Evolutionary conservation across 1,284 basidiomycete species (phyloP), one percentile per base, ranked within the genome.

Genomic region (Xanthoconium separans): DNA sequence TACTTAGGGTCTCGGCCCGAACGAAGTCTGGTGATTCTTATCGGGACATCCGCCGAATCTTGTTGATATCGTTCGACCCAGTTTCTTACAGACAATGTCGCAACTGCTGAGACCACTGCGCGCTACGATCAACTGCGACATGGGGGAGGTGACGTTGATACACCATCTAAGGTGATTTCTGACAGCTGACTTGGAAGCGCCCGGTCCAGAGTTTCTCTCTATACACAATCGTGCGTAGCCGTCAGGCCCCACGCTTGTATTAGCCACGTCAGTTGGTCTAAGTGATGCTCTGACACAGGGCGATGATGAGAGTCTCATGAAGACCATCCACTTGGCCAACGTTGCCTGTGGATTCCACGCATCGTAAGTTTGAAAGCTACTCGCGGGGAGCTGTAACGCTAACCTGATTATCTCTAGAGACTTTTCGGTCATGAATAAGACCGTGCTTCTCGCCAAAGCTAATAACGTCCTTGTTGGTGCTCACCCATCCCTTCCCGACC

Each of bases 341-440:
- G 71, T 84, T 13, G 84, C 84, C 0, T 86, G 84, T 57, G 83
- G 84, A 4, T 84, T 84, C 53, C 84, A 86, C 59, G 82, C 80
- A 15, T 79, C 80, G 81, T 83, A 56, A 53, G 77, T 61, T 31
- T 13, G 20, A 18, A 31, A 37, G 36, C n/a, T 16, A 4, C 42
- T 41, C 40, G 34, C 16, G 8, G 24, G 22, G 37, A 6, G n/a
- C 5, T 1, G 1, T 9, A 16, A 29, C 3, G 12, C 40, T 39
- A 24, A 57, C 7, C 6, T 36, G 33, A 50, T 36, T 30, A 2
- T 34, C 39, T 44, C n/a, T 42, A 82, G 83, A 0, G 83, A 85
- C 62, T 84, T 84, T 63, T 72, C 76, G 1, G 75, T 85, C 50
- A 86, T 87, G 84, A 74, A 81, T 55, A 74, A 78, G 60, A 85